A percentile compares a stretch with the other conserved stretches of the same genome.
These are phyloP conservation scores for Dryadomyces quercivorus DNA, from an alignment of 2,329 filamentous ascomycete species.

Conservation along the genomic window DNA sequence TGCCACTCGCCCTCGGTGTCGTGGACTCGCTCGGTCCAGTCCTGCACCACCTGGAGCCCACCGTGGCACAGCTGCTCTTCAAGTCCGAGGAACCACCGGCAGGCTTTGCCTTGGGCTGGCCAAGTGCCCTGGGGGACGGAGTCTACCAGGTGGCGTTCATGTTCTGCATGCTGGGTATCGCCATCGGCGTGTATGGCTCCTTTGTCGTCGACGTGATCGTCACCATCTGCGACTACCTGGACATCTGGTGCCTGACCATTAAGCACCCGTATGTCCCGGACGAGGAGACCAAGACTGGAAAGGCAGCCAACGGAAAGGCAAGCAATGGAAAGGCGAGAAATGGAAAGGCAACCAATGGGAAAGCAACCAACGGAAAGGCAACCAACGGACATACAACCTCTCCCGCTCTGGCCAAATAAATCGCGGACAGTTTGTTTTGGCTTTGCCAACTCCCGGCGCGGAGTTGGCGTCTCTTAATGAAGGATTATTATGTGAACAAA, in stretches of 20 bases:
- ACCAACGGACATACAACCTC: background rate
- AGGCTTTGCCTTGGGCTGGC: slow-evolving; percentile 47
- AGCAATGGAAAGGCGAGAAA: background rate
- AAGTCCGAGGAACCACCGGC: slow-evolving; percentile 2
- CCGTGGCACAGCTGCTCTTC: slow-evolving; percentile 4
- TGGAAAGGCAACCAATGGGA: background rate
- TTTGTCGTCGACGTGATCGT: slow-evolving; percentile 97
- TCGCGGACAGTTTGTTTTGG: background rate
- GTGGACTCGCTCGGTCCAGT: slow-evolving; percentile 67
- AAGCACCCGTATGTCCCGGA: slow-evolving; percentile 59
- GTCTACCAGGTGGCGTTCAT: slow-evolving; percentile 76
- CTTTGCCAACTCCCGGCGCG: background rate
- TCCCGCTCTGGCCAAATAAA: background rate
- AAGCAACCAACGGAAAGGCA: background rate
- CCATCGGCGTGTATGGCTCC: slow-evolving; percentile 86
- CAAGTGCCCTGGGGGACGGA: slow-evolving; percentile 58
- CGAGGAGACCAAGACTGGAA: background rate
- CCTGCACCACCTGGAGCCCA: slow-evolving; percentile 37
- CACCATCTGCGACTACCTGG: slow-evolving; percentile 93
- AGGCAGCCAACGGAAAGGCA: background rate
- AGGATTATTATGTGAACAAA: no score
- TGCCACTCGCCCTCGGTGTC: slow-evolving; percentile 68
- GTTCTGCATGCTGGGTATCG: slow-evolving; percentile 75
- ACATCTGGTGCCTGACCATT: slow-evolving; percentile 97
- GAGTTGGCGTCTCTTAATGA: background rate